Base-by-base conservation (phyloP, 495 filamentous ascomycete species). In the Chaetomium fimeti region DNA sequence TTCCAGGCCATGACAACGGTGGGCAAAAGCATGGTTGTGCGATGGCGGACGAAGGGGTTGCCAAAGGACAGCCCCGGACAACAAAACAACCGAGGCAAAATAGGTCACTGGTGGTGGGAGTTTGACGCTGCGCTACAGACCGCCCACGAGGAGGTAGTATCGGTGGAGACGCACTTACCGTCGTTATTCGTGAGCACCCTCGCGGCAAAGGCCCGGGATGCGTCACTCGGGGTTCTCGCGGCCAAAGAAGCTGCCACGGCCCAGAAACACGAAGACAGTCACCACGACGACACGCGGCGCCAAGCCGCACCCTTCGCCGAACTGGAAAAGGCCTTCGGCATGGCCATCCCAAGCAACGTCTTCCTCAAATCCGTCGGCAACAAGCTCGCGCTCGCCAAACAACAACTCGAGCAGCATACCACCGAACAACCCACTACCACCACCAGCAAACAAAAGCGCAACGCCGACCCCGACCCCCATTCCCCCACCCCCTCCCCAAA, bases 351-450 rank as follows among this genome's bases (percentile, higher is more conserved):
- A 1, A 53, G 32, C 45, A 24, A 42, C 48, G 9, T 38, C 20
- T 53, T 60, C 28, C 47, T 61, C 59, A 53, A 40, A 25, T 11
- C 20, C 59, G 42, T 61, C 59, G 59, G 47, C 47, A 20, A 61
- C 48, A 38, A 53, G 20, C 47, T 61, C 24, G 48, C 45, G 6
- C 29, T n/a, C 5, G 48, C 59, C 12, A n/a, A n/a, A 11, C 29
- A n/a, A 0, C 16, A 13, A 20, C 47, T 53, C 12, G 2, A n/a
- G 22, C 16, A 48, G 2, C 18, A 15, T 11, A 11, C 55, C 20
- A 25, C n/a, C n/a, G n/a, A n/a, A n/a, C n/a, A 32, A 36, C 32
- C n/a, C 29, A 56, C n/a, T 7, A 9, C 18, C 29, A 24, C 32
- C 13, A 22, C 0, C 32, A 5, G 8, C 18, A 40, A 56, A 40